These are phyloP conservation scores for Backusella psychrophila DNA, from an alignment of 192 early-diverging fungal species.

Conservation along the genomic window DNA sequence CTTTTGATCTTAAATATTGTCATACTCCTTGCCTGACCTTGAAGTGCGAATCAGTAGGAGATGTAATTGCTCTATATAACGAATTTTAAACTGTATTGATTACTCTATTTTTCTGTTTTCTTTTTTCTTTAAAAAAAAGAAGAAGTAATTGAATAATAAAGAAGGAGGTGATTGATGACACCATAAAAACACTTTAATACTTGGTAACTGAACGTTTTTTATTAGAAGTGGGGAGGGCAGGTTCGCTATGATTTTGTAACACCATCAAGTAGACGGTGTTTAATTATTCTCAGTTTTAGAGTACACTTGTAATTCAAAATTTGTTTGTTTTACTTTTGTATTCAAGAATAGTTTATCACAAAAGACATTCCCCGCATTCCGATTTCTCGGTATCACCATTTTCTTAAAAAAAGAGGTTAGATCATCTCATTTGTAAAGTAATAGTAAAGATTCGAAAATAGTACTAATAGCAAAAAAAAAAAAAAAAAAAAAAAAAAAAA, in stretches of 20 bases:
- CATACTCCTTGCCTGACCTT: background rate
- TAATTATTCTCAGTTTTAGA: background rate
- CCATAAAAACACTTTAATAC: background rate
- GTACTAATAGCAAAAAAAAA: background rate
- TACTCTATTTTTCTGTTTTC: no score
- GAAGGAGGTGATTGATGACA: background rate
- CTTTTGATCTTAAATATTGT: background rate
- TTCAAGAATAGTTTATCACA: background rate
- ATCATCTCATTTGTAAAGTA: background rate
- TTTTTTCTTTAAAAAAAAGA: no score
- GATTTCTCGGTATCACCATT: background rate
- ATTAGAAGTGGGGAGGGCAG: background rate
- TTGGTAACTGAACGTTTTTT: background rate
- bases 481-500: no score
- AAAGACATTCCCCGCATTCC: background rate
- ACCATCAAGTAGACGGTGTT: background rate
- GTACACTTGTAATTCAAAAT: background rate
- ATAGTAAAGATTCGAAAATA: background rate
- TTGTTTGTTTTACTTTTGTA: background rate
- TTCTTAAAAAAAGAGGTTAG: background rate
- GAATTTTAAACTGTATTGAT: background rate
- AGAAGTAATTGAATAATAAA: no score
- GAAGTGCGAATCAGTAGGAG: background rate
- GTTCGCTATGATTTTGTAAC: background rate
- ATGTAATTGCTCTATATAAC: background rate